Conservation (phyloP, 1,284 basidiomycete genomes). For the Termitomyces sp. region DNA sequence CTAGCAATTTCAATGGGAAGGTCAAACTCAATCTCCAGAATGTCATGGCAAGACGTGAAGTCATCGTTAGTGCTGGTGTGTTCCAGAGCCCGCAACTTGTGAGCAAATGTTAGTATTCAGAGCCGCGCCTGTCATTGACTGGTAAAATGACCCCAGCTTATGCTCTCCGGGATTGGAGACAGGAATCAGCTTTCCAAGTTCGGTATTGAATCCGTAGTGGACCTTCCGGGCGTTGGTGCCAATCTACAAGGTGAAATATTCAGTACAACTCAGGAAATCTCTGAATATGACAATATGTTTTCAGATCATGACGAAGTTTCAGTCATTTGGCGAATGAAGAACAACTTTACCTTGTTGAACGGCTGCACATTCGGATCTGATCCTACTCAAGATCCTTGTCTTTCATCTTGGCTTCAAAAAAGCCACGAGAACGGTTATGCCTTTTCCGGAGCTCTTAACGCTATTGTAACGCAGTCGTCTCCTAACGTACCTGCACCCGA, state of each 20-base stretch:
- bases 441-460: conserved; percentile 20
- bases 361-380: conserved; percentile 24
- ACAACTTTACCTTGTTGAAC: conserved; percentile 23
- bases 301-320: conserved; percentile 30
- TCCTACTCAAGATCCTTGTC: conserved; percentile 25
- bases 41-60: conserved; percentile 23
- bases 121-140: not conserved
- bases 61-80: conserved; percentile 25
- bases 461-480: conserved; percentile 18
- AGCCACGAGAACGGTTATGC: conserved; percentile 24
- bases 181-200: conserved; percentile 20
- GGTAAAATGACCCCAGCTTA: conserved; percentile 20
- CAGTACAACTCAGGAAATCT: not conserved
- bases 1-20: conserved; percentile 22
- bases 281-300: not conserved
- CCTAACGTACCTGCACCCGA: conserved; percentile 22
- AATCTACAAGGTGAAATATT: conserved; percentile 27
- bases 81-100: conserved; percentile 29
- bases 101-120: not conserved
- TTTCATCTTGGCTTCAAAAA: conserved; percentile 20
- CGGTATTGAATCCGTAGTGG: conserved; percentile 23
- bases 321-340: conserved; percentile 25
- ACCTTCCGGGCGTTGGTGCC: conserved; percentile 28
- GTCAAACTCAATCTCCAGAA: conserved; percentile 11
- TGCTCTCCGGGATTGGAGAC: conserved; percentile 31